Conservation (phyloP, 768 basidiomycete genomes). For the Lentinula edodes region DNA sequence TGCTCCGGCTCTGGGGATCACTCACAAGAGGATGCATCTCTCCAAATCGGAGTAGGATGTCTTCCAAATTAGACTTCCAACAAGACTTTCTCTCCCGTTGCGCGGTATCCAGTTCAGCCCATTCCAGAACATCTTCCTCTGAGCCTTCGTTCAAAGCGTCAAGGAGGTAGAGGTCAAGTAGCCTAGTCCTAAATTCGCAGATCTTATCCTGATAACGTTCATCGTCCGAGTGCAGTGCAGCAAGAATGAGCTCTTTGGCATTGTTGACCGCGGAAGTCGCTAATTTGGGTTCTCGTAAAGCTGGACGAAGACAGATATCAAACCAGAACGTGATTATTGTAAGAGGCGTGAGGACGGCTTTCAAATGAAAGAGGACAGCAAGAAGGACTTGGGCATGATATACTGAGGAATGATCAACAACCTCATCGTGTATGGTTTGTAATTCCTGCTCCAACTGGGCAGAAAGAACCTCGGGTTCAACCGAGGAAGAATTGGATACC, state of each 20-base stretch:
- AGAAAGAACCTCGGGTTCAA: slow-evolving; percentile 38
- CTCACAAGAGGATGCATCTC: slow-evolving; percentile 46
- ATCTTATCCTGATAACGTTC: slow-evolving; percentile 42
- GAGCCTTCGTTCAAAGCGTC: slow-evolving; percentile 76
- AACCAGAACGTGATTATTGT: slow-evolving; percentile 79
- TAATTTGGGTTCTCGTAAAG: slow-evolving; percentile 69
- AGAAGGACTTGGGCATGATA: slow-evolving; percentile 65
- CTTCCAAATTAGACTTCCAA: slow-evolving; percentile 80
- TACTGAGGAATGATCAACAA: slow-evolving; percentile 57
- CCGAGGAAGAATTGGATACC: slow-evolving; percentile 44
- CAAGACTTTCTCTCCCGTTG: slow-evolving; percentile 53
- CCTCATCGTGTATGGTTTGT: slow-evolving; percentile 54
- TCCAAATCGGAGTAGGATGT: slow-evolving; percentile 63
- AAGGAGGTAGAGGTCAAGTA: slow-evolving; percentile 72
- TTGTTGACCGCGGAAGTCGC: slow-evolving; percentile 50
- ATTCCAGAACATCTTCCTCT: slow-evolving; percentile 68
- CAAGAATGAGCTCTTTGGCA: slow-evolving; percentile 69
- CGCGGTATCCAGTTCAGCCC: slow-evolving; percentile 59
- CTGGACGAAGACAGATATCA: slow-evolving; percentile 71
- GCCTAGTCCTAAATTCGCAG: slow-evolving; percentile 57
- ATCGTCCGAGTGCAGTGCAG: slow-evolving; percentile 49
- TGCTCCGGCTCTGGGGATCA: neutral
- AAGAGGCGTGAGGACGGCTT: slow-evolving; percentile 52
- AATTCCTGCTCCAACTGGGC: slow-evolving; percentile 62
- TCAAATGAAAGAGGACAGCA: slow-evolving; percentile 56